These are phyloP conservation scores for Amesomyces nigricolor DNA, from an alignment of 2,329 filamentous ascomycete genomes.

Conservation along the genomic window DNA sequence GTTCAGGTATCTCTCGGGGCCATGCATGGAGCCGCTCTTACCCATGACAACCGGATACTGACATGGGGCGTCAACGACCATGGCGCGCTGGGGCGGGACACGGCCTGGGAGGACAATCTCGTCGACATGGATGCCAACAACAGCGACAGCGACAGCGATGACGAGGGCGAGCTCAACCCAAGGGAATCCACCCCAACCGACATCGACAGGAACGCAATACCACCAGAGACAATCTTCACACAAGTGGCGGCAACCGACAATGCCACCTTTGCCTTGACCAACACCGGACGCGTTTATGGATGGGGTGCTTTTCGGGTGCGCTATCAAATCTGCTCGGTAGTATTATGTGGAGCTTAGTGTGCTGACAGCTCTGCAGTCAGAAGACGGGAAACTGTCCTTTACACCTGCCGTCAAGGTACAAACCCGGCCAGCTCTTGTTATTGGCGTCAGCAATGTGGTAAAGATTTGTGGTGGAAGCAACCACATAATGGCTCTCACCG, in stretches of 20 bases:
- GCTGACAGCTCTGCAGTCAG: constrained; percentile 16
- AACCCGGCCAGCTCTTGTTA: constrained; percentile 47
- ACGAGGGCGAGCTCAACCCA: constrained; percentile 50
- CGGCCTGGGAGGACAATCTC: constrained; percentile 52
- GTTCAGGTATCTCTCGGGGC: constrained; percentile 71
- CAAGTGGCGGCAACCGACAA: constrained; percentile 68
- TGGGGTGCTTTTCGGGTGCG: constrained; percentile 70
- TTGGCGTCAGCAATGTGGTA: constrained; percentile 37
- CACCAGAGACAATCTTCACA: constrained; percentile 33
- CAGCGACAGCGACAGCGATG: constrained; percentile 38
- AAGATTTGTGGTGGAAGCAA: constrained; percentile 18
- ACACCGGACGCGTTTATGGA: constrained; percentile 69
- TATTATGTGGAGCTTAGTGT: constrained; percentile 24
- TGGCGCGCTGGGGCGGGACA: constrained; percentile 70
- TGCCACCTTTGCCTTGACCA: constrained; percentile 67
- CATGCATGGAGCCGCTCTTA: constrained; percentile 74
- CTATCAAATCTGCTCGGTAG: neutral
- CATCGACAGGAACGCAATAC: constrained; percentile 41
- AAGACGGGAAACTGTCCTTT: constrained; percentile 42
- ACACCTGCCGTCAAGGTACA: constrained; percentile 35
- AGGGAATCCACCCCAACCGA: constrained; percentile 54
- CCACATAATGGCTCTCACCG: constrained; percentile 18
- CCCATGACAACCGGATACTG: constrained; percentile 70
- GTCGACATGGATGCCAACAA: constrained; percentile 47
- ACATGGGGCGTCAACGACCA: constrained; percentile 87